phyloP scores from a whole-genome alignment of 495 filamentous ascomycete genomes.

The Aspergillus incahuasiensis region DNA sequence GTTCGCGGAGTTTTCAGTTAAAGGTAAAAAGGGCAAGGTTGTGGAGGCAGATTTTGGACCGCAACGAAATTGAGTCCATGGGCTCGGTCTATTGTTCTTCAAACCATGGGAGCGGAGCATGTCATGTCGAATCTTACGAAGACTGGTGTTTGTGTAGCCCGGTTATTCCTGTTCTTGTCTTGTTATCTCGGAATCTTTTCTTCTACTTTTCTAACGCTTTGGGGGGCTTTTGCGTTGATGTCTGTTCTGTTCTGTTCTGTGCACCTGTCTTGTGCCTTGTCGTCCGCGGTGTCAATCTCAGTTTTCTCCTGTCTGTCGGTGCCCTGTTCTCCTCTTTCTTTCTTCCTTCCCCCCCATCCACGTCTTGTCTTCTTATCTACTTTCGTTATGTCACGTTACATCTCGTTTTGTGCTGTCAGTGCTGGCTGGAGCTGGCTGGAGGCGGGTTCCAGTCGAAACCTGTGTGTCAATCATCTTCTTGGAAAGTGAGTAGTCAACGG shows the following conservation, averaged over 20 bases:
- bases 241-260: constrained; percentile 6
- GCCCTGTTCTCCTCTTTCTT: constrained; percentile 18
- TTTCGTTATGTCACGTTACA: constrained; percentile 14
- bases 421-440: not conserved
- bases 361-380: constrained; percentile 12
- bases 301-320: constrained; percentile 17
- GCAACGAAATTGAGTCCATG: constrained; percentile 43
- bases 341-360: too few species aligned
- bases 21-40: constrained; percentile 79
- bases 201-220: constrained; percentile 19
- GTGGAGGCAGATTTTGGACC: constrained; percentile 61
- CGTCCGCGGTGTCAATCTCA: constrained; percentile 18
- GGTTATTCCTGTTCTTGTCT: constrained; percentile 30
- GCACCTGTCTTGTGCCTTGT: too few species aligned
- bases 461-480: constrained; percentile 16
- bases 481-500: constrained; percentile 25
- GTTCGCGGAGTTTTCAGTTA: constrained; percentile 86
- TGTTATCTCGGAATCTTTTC: constrained; percentile 36
- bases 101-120: constrained; percentile 24
- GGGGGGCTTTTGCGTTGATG: constrained; percentile 25
- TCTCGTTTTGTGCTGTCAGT: constrained; percentile 10
- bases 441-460: not conserved
- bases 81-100: not conserved
- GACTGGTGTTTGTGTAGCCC: constrained; percentile 41
- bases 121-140: constrained; percentile 34